Conservation (phyloP, 257 asterid species). For the Lithospermum erythrorhizon region DNA sequence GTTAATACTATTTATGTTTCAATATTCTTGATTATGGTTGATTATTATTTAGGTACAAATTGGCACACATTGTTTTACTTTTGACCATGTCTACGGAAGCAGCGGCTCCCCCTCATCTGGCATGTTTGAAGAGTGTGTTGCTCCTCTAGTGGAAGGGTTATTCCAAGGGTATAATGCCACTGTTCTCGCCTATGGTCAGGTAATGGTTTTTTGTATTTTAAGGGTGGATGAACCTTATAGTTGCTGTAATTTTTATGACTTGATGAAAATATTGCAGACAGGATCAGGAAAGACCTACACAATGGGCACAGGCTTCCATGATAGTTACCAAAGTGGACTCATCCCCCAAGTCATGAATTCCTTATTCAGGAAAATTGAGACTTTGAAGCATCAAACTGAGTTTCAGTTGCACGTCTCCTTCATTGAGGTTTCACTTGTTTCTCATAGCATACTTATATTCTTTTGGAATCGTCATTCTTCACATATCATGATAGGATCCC, state of each 20-base stretch:
- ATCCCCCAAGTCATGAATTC: slow-evolving; percentile 86
- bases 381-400: slow-evolving; percentile 70
- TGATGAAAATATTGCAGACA: slow-evolving; percentile 52
- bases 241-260: not conserved
- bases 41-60: slow-evolving; percentile 62
- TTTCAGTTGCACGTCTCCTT: slow-evolving; percentile 89
- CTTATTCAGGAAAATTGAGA: slow-evolving; percentile 74
- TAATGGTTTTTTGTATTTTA: slow-evolving; percentile 14
- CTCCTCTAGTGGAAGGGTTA: slow-evolving; percentile 90
- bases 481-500: no score
- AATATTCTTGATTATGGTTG: not conserved
- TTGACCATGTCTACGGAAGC: slow-evolving; percentile 93
- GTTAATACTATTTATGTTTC: not conserved
- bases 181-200: slow-evolving; percentile 99
- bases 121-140: slow-evolving; percentile 93
- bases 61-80: slow-evolving; percentile 88
- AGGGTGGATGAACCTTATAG: not conserved
- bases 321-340: slow-evolving; percentile 65
- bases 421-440: slow-evolving; percentile 56
- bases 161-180: slow-evolving; percentile 99
- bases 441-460: slow-evolving; percentile 1
- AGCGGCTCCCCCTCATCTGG: slow-evolving; percentile 61
- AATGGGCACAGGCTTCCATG: slow-evolving; percentile 91
- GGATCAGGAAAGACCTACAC: slow-evolving; percentile 98
- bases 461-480: no score